These are phyloP conservation scores for Neurospora sp. DNA, from an alignment of 2,329 filamentous ascomycete species.

Conservation along the genomic window DNA sequence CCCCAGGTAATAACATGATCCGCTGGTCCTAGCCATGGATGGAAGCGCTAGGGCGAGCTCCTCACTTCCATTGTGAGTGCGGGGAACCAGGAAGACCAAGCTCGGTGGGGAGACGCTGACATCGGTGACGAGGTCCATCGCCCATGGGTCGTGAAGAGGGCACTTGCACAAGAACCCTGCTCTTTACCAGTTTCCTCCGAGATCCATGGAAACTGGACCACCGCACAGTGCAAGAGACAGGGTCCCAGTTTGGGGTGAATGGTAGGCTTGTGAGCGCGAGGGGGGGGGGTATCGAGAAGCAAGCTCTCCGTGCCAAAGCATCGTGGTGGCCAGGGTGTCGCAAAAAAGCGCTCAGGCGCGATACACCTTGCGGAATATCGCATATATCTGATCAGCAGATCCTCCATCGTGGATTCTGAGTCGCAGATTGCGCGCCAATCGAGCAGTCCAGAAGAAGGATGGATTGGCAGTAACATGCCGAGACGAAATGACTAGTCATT, in stretches of 20 bases:
- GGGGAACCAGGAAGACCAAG: slow-evolving; percentile 12
- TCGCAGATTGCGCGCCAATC: not conserved
- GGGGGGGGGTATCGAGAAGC: not conserved
- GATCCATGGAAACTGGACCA: not conserved
- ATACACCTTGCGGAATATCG: not conserved
- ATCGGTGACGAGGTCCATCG: slow-evolving; percentile 8
- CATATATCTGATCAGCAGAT: not conserved
- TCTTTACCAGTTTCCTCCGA: not conserved
- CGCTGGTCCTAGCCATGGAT: not conserved
- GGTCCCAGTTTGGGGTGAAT: not conserved
- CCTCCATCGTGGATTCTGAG: not conserved
- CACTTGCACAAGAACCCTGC: slow-evolving; percentile 1
- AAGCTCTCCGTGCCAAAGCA: not conserved
- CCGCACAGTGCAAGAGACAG: not conserved
- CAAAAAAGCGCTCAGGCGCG: not conserved
- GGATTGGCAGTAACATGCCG: not conserved
- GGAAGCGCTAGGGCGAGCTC: not conserved
- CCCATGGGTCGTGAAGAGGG: slow-evolving; percentile 9
- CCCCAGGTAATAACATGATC: not conserved
- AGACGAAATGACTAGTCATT: not conserved
- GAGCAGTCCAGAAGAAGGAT: not conserved
- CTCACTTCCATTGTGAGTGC: slow-evolving; percentile 8
- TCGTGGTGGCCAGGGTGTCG: not conserved
- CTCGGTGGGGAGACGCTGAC: slow-evolving; percentile 14
- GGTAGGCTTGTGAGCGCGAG: not conserved